phyloP scores from a whole-genome alignment of 192 early-diverging fungal genomes.

The Geosiphon pyriformis region DNA sequence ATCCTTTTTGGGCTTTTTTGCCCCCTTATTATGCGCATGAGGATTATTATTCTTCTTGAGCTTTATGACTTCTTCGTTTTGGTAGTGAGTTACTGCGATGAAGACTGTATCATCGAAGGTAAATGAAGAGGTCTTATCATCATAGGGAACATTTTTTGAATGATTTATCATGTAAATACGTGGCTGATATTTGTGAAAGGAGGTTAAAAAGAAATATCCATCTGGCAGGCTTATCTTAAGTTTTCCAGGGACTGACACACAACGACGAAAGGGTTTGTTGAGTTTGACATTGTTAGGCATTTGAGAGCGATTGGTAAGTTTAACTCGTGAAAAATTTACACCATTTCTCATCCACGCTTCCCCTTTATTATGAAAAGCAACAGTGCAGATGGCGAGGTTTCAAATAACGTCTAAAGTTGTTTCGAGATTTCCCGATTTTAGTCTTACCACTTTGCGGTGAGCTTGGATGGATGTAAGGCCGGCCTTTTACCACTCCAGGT shows the following conservation, averaged over 20 bases:
- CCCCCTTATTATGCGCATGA: conserved; percentile 61
- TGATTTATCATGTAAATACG: conserved; percentile 44
- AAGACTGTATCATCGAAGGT: conserved; percentile 45
- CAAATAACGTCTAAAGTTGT: no score
- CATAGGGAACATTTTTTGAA: not conserved
- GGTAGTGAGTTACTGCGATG: conserved; percentile 60
- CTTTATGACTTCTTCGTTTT: conserved; percentile 47
- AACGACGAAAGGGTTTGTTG: no score
- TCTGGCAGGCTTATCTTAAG: conserved; percentile 33
- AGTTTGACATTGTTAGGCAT: no score
- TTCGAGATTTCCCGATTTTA: no score
- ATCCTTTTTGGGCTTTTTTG: conserved; percentile 24
- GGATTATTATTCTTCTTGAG: conserved; percentile 55
- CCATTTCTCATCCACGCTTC: conserved; percentile 37
- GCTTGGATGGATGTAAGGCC: conserved; percentile 30
- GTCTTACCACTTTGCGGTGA: conserved; percentile 20
- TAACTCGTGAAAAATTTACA: conserved; percentile 44
- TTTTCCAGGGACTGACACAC: no score
- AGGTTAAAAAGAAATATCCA: conserved; percentile 35
- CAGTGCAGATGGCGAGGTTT: no score
- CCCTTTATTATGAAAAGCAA: no score
- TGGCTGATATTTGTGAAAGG: conserved; percentile 51
- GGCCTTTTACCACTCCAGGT: not conserved
- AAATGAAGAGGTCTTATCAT: conserved; percentile 22
- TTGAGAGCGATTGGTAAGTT: conserved; percentile 42